phyloP scores from a whole-genome alignment of 805 yeast genomes.

The Wickerhamomyces strasburgensis region DNA sequence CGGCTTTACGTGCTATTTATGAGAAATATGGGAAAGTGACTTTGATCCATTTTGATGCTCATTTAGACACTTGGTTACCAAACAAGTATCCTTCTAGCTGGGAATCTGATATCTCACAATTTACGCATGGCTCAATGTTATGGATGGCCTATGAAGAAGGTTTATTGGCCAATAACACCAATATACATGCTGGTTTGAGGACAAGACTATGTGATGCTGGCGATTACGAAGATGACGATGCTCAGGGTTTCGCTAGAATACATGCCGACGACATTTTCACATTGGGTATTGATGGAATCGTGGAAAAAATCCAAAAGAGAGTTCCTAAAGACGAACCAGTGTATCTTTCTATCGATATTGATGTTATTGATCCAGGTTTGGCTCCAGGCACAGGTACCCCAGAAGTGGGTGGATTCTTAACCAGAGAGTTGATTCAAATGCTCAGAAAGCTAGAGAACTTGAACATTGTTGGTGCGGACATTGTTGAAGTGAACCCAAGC shows the following conservation, averaged over 20 bases:
- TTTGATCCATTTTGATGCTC: slow-evolving; percentile 81
- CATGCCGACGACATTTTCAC: slow-evolving; percentile 71
- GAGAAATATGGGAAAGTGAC: slow-evolving; percentile 62
- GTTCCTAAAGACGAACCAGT: slow-evolving; percentile 65
- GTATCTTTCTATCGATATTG: slow-evolving; percentile 75
- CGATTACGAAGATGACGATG: slow-evolving; percentile 63
- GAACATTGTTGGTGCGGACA: slow-evolving; percentile 67
- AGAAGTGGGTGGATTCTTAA: slow-evolving; percentile 70
- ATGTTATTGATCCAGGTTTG: slow-evolving; percentile 65
- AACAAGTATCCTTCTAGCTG: slow-evolving; percentile 60
- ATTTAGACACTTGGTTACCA: slow-evolving; percentile 79
- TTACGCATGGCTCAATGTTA: slow-evolving; percentile 83
- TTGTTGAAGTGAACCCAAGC: slow-evolving; percentile 69
- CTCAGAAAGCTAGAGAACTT: slow-evolving; percentile 57
- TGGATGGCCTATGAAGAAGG: slow-evolving; percentile 70
- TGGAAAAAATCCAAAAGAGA: slow-evolving; percentile 43
- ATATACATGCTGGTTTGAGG: slow-evolving; percentile 73
- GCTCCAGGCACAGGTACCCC: slow-evolving; percentile 82
- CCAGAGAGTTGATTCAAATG: slow-evolving; percentile 57
- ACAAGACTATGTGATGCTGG: slow-evolving; percentile 63
- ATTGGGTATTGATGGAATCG: slow-evolving; percentile 57
- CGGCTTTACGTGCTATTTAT: slow-evolving; percentile 62
- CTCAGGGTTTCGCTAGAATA: slow-evolving; percentile 64
- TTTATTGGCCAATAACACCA: slow-evolving; percentile 40
- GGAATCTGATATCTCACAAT: slow-evolving; percentile 48